Evolutionary conservation across 2,329 filamentous ascomycete genomes (phyloP).

Genomic region (Laburnicola sp.): DNA sequence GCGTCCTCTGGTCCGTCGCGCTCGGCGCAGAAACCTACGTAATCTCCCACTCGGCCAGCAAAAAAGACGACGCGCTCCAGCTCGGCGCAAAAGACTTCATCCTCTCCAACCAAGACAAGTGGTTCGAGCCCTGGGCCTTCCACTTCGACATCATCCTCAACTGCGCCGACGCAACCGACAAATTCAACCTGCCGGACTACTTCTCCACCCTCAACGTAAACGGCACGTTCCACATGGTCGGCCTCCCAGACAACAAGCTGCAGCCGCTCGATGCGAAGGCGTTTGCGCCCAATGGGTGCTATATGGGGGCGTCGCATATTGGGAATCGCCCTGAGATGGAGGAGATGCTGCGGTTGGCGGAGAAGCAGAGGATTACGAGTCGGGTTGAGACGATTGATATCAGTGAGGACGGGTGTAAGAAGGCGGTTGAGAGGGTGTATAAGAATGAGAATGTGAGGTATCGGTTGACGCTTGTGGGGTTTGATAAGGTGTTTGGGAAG

Average conservation of each 20-base stretch:
- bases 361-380: slow-evolving; percentile 56
- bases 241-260: slow-evolving; percentile 75
- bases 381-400: slow-evolving; percentile 71
- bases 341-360: slow-evolving; percentile 55
- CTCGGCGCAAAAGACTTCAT: slow-evolving; percentile 66
- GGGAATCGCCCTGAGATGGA: slow-evolving; percentile 56
- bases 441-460: slow-evolving; percentile 73
- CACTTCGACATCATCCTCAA: slow-evolving; percentile 78
- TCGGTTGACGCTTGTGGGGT: slow-evolving; percentile 70
- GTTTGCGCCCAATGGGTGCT: slow-evolving; percentile 71
- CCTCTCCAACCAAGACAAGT: slow-evolving; percentile 59
- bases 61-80: slow-evolving; percentile 63
- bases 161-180: slow-evolving; percentile 69
- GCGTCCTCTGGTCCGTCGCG: slow-evolving; percentile 53
- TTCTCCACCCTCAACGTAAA: slow-evolving; percentile 80
- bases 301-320: slow-evolving; percentile 56
- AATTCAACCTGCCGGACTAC: slow-evolving; percentile 72
- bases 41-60: slow-evolving; percentile 61
- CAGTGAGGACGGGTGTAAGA: slow-evolving; percentile 67
- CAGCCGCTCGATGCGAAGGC: slow-evolving; percentile 72
- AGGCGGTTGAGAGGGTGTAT: slow-evolving; percentile 67
- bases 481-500: slow-evolving; percentile 67
- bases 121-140: slow-evolving; percentile 58
- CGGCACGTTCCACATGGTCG: slow-evolving; percentile 77
- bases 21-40: slow-evolving; percentile 65